Evolutionary conservation across 805 yeast species (phyloP), one percentile per base, ranked within the genome.

Genomic region (Candida khao-thaluensis): DNA sequence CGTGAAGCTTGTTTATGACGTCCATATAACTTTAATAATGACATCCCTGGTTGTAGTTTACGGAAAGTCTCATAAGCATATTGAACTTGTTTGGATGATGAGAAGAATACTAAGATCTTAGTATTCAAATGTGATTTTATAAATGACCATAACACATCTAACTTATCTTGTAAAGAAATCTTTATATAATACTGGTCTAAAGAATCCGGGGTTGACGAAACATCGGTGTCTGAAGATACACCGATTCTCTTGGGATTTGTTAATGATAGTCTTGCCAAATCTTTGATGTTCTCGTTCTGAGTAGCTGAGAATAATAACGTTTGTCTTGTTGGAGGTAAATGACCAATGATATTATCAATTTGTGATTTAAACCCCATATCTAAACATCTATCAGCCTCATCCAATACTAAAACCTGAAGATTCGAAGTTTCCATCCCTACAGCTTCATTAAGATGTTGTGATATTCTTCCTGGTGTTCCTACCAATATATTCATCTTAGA

Each of bases 361-460:
- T 93, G 84, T 51, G 77, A 78, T 56, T 81, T 81, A 71, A 89
- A 89, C 6, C 96, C 96, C 95, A 90, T 86, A 62, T 89, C 97
- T 51, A 89, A 66, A 52, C 93, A 86, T 49, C 96, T 70, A 56
- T 89, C 97, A 0, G 96, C 96, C 60, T 89, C 97, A 60, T 89
- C 97, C 37, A 89, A 62, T 2, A 89, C 89, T 31, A 89, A 64
- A 56, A 83, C 76, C 60, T 89, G 91, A 44, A 89, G 63, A 54
- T 85, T 86, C 16, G 80, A 69, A 7, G 83, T 66, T 51, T 83
- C 90, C 58, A 89, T 74, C 1, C 88, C 88, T 1, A 83, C 82
- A 6, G 95, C 81, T 57, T 90, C 95, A 57, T 90, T 95, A 77
- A 89, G 74, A 57, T 89, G 96, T 57, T 89, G 97, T 32, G 90